A percentile compares a stretch with the other conserved stretches of the same genome.
Evolutionary conservation across 2,329 filamentous ascomycete species (phyloP).

Genomic region (Xylariales sp.): DNA sequence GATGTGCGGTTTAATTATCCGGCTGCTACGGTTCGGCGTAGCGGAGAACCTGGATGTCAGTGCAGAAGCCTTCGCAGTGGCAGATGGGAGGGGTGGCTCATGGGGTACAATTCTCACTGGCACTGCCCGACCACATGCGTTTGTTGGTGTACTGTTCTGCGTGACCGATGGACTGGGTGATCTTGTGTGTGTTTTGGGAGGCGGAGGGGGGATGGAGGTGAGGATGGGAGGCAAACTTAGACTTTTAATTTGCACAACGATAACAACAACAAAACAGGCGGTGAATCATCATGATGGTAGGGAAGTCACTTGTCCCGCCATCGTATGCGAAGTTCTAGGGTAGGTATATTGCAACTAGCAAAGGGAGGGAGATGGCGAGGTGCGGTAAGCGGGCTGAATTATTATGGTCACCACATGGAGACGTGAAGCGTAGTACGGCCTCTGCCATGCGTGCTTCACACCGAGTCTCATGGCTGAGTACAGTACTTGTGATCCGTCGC

Average conservation of each 20-base stretch:
- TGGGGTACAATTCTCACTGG: conserved; percentile 22
- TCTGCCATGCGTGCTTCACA: too few relatives aligned
- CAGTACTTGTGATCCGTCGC: too few relatives aligned
- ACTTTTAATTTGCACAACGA: conserved; percentile 30
- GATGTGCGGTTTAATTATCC: conserved; percentile 33
- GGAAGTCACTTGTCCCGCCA: conserved; percentile 34
- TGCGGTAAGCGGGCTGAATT: conserved; percentile 33
- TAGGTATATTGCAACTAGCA: conserved; percentile 31
- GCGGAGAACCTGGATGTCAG: conserved; percentile 14
- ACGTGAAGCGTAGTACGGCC: too few relatives aligned
- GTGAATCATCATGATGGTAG: conserved; percentile 38
- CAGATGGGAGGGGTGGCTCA: conserved; percentile 17
- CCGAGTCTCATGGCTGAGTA: too few relatives aligned
- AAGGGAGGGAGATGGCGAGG: conserved; percentile 33
- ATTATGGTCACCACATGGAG: too few relatives aligned
- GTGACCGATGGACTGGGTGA: conserved; percentile 33
- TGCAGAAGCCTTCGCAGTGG: conserved; percentile 9
- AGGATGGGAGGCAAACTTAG: conserved; percentile 27
- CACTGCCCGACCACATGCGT: conserved; percentile 27
- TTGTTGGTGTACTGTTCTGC: conserved; percentile 29
- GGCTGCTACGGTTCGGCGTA: conserved; percentile 33
- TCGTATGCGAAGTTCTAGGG: conserved; percentile 24
- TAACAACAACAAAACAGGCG: background rate
- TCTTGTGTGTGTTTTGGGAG: conserved; percentile 20
- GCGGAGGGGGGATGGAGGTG: conserved; percentile 14